Conservation (phyloP, 192 early-diverging fungal species). For the Oehlia diaphana region DNA sequence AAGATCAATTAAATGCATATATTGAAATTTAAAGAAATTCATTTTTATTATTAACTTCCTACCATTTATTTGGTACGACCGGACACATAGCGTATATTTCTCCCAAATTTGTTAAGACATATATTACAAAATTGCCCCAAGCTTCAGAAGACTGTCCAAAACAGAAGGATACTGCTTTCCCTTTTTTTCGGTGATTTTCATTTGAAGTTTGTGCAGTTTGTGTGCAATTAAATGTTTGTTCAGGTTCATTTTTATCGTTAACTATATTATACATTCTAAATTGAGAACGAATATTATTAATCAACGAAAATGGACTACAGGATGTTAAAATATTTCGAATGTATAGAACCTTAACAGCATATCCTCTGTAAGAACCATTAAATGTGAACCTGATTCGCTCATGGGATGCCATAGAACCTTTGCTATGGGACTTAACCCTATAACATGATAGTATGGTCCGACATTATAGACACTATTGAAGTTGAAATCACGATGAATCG, state of each 20-base stretch:
- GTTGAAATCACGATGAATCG: neutral
- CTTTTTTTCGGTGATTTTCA: slow-evolving; percentile 32
- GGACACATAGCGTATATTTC: slow-evolving; percentile 79
- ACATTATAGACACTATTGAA: slow-evolving; percentile 28
- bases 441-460: slow-evolving; percentile 30
- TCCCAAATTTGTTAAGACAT: slow-evolving; percentile 67
- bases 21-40: neutral
- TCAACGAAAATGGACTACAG: neutral
- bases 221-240: slow-evolving; percentile 62
- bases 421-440: slow-evolving; percentile 45
- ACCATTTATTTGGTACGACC: slow-evolving; percentile 68
- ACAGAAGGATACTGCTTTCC: slow-evolving; percentile 47
- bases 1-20: neutral
- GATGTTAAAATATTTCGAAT: neutral
- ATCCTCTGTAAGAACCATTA: slow-evolving; percentile 68
- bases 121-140: slow-evolving; percentile 75
- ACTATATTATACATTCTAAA: slow-evolving; percentile 71
- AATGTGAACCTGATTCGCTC: slow-evolving; percentile 64
- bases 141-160: slow-evolving; percentile 47
- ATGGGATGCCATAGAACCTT: slow-evolving; percentile 84
- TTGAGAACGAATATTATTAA: neutral
- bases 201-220: slow-evolving; percentile 30
- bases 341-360: slow-evolving; percentile 53
- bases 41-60: slow-evolving; percentile 14
- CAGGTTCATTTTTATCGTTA: slow-evolving; percentile 59